phyloP scores from a whole-genome alignment of 495 filamentous ascomycete genomes.

The Xylaria sp. region DNA sequence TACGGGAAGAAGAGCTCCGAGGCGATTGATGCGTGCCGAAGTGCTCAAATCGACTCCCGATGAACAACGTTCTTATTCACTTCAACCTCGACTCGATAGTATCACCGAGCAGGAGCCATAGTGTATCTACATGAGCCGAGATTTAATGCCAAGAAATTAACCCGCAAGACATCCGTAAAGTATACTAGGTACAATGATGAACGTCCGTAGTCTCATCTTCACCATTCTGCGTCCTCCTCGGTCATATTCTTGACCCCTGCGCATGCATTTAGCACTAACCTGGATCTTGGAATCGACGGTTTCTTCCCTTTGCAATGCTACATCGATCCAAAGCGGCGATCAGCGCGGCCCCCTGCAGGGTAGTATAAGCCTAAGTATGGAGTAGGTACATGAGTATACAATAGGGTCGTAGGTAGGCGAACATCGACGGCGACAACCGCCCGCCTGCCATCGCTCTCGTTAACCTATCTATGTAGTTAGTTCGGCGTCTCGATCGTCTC shows the following conservation, averaged over 20 bases:
- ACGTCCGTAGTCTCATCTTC: neutral
- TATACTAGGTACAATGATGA: no score
- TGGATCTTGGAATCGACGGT: neutral
- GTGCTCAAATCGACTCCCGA: slow-evolving; percentile 61
- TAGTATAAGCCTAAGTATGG: neutral
- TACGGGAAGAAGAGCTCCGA: slow-evolving; percentile 73
- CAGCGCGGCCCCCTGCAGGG: neutral
- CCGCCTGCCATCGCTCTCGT: neutral
- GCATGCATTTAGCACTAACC: neutral
- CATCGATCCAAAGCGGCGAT: neutral
- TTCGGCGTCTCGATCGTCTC: neutral
- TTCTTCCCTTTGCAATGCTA: neutral
- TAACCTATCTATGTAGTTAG: neutral
- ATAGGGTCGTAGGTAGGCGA: neutral
- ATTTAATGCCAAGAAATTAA: neutral
- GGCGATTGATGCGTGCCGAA: slow-evolving; percentile 71
- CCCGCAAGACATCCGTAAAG: neutral
- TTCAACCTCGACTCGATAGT: slow-evolving; percentile 43
- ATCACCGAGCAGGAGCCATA: slow-evolving; percentile 42
- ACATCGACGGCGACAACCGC: slow-evolving; percentile 10
- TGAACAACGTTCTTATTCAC: slow-evolving; percentile 40
- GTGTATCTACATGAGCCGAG: neutral
- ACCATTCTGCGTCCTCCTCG: neutral
- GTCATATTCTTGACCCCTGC: neutral
- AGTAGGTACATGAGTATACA: neutral